Base-by-base conservation (phyloP, 441 rosid genomes). In the Euphorbia corollata region DNA sequence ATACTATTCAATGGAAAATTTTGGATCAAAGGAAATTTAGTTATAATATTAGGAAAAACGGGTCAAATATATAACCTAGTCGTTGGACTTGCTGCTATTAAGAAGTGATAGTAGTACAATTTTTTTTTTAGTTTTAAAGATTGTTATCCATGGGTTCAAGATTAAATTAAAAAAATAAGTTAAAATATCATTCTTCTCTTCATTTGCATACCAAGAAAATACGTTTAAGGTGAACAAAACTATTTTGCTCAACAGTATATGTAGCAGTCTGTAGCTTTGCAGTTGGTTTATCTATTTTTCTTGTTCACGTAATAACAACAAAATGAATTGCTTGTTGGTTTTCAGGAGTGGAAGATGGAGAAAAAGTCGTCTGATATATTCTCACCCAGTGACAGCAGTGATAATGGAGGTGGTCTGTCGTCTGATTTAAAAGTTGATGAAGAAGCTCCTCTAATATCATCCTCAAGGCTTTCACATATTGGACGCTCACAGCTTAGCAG, bases 281-380 rank as follows among this genome's bases (percentile, higher is more conserved):
- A 41, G 15, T 20, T 12, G 34, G 11, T 55, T 18, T 12, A 23
- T 4, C 34, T 8, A 27, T 0, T 43, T 47, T 30, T 43, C 43
- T 22, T 6, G 20, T 32, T 22, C 34, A n/a, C 39, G 27, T 38
- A 30, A 55, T 19, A 30, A 48, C 19, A 5, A 2, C 24, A 27
- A 13, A 1, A 16, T 57, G 36, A 18, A 24, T 60, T 61, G 6
- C 19, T 22, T 23, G 43, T 51, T 3, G 61, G 58, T 71, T 65
- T 18, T 67, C 88, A 92, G 99, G 98, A 92, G 19, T 87, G 91
- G 90, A 95, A 87, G 82, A 68, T 87, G 76, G 98, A 92, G 79
- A 95, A 94, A 91, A 94, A 88, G 80, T 90, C 98, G 24, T 90
- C 97, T 11, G 97, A 91, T 72, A 75, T 85, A 43, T 91, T 74